phyloP scores from a whole-genome alignment of 2,329 filamentous ascomycete genomes.

The Calycina marina region DNA sequence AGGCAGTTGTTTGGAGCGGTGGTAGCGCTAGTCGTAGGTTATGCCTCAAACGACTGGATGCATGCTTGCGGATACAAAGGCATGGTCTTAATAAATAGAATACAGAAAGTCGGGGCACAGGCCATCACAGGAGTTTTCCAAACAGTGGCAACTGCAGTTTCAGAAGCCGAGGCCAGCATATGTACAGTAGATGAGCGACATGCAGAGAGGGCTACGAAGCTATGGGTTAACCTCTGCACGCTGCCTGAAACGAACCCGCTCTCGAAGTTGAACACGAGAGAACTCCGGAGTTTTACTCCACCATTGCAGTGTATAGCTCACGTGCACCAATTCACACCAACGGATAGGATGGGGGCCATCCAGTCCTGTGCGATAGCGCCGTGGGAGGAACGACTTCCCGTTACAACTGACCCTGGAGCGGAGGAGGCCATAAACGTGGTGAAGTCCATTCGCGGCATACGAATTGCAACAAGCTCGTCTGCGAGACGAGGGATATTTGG shows the following conservation, averaged over 20 bases:
- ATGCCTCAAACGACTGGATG: constrained; percentile 17
- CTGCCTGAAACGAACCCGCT: constrained; percentile 10
- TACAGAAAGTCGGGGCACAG: constrained; percentile 17
- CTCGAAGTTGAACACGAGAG: not conserved
- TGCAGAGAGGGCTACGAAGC: constrained; percentile 9
- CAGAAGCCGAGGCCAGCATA: constrained; percentile 16
- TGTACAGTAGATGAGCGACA: constrained; percentile 10
- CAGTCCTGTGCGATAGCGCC: constrained; percentile 1
- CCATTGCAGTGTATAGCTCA: constrained; percentile 4
- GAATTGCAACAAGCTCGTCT: not conserved
- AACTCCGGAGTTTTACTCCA: constrained; percentile 2
- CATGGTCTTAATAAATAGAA: constrained; percentile 8
- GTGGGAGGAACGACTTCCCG: constrained; percentile 1
- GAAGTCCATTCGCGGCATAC: not conserved
- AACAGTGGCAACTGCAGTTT: constrained; percentile 15
- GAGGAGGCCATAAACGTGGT: not conserved
- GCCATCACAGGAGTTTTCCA: constrained; percentile 16
- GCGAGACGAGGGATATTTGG: not conserved
- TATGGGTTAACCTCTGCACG: constrained; percentile 12
- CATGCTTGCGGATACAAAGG: constrained; percentile 10
- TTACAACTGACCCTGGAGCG: constrained; percentile 1
- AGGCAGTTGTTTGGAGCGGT: constrained; percentile 15
- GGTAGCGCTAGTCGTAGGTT: constrained; percentile 16
- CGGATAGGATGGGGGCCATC: constrained; percentile 4
- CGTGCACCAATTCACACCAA: not conserved